phyloP scores from a whole-genome alignment of 805 yeast species.

The Lipomyces yamanashiensis region DNA sequence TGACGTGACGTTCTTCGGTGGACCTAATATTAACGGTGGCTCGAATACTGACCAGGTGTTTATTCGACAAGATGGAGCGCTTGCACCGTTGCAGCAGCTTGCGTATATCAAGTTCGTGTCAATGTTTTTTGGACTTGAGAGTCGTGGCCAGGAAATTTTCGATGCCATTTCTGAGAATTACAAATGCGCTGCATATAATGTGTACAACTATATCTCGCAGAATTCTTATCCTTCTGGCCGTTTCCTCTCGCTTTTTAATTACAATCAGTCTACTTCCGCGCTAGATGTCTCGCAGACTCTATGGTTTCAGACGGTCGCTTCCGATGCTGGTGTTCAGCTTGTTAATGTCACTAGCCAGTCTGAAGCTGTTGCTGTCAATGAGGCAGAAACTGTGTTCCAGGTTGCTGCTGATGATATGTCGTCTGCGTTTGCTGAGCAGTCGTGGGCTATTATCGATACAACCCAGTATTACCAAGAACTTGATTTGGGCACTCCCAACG shows the following conservation, averaged over 20 bases:
- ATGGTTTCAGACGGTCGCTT: conserved; percentile 14
- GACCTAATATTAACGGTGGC: neutral
- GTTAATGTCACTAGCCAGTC: conserved; percentile 12
- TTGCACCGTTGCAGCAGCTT: conserved; percentile 13
- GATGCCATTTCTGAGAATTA: conserved; percentile 22
- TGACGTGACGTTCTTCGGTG: conserved; percentile 22
- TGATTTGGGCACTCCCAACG: conserved; percentile 1
- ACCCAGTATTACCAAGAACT: conserved; percentile 18
- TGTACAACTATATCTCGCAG: conserved; percentile 12
- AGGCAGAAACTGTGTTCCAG: neutral
- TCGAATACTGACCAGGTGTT: neutral
- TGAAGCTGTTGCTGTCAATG: neutral
- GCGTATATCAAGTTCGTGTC: conserved; percentile 22
- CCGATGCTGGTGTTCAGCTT: conserved; percentile 25
- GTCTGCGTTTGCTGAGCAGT: conserved; percentile 16
- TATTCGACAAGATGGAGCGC: conserved; percentile 14
- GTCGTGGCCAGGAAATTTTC: conserved; percentile 11
- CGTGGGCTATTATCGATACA: conserved; percentile 18
- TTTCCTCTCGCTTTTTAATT: conserved; percentile 10
- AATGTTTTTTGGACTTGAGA: conserved; percentile 16
- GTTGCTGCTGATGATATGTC: conserved; percentile 2
- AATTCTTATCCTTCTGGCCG: conserved; percentile 17
- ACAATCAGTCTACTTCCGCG: neutral
- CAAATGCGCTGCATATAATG: conserved; percentile 18
- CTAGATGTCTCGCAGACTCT: conserved; percentile 10